Evolutionary conservation across 768 basidiomycete genomes (phyloP), one percentile per base, ranked within the genome.

Genomic region (Mycena epipterygia): DNA sequence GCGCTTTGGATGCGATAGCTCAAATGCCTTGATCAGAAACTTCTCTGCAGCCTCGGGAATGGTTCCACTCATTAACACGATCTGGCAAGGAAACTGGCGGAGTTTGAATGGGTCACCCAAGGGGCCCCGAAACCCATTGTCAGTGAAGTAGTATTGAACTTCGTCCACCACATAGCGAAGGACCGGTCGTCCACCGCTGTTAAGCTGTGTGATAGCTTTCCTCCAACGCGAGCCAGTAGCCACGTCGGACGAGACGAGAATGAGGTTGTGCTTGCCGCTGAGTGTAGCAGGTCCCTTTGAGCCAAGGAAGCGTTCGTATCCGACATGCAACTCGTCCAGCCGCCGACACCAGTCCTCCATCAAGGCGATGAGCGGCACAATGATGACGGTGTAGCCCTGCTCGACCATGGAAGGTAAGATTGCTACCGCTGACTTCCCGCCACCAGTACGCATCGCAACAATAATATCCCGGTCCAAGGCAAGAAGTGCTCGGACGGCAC

Each of bases 401-500:
- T 71, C 62, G 0, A 76, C 41, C n/a, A 78, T 27, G 0, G 76
- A 13, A 0, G 79, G 77, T 5, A 81, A 48, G 7, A 81, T 56
- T 0, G 74, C 75, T 1, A 76, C 44, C 73, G 78, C 71, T 0
- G 77, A 76, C 56, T 81, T 82, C 1, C 81, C 80, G 14, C 66
- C 49, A 2, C 76, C 75, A 4, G 81, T 80, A 0, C 61, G 65
- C 6, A 77, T 59, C 1, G 78, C 61, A 0, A 73, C 67, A 21
- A 81, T 44, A 16, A 81, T 64, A 37, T 82, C 79, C 0, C 58
- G 46, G 27, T 75, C 1, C 12, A 49, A 32, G 13, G 60, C 39
- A 2, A 76, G n/a, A 0, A 75, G 23, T 0, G 73, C 70, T 3
- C 57, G 3, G 4, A 80, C 59, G 1, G 76, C 75, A 0, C 73